Conservation (phyloP, 352 stramenopile genomes). For the Pilasporangium apinafurcum region DNA sequence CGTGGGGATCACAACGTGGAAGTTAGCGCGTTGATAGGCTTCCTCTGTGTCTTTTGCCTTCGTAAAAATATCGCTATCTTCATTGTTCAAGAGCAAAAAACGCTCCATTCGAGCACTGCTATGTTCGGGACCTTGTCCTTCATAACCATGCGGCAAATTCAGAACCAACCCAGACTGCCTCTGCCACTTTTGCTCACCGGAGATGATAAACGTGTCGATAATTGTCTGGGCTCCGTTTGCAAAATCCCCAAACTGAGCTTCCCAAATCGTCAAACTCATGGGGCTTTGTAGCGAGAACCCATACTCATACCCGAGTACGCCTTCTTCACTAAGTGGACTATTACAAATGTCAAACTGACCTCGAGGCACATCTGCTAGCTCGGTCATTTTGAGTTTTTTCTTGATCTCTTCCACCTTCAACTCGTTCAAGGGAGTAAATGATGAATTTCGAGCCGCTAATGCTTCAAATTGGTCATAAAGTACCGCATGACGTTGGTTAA, state of each 20-base stretch:
- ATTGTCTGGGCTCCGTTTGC: slow-evolving; percentile 86
- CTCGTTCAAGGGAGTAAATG: slow-evolving; percentile 94
- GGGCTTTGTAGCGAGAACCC: slow-evolving; percentile 82
- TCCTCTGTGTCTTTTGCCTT: slow-evolving; percentile 17
- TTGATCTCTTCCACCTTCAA: slow-evolving; percentile 39
- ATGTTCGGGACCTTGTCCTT: slow-evolving; percentile 83
- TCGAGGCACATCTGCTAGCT: slow-evolving; percentile 27
- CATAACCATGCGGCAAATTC: slow-evolving; percentile 77
- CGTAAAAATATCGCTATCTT: slow-evolving; percentile 68
- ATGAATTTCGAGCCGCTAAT: slow-evolving; percentile 69
- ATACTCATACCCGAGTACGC: slow-evolving; percentile 84
- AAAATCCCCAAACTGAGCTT: slow-evolving; percentile 88
- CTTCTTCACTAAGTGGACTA: slow-evolving; percentile 76
- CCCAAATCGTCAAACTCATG: slow-evolving; percentile 87
- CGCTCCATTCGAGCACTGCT: slow-evolving; percentile 79
- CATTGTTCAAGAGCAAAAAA: slow-evolving; percentile 77
- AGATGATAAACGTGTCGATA: slow-evolving; percentile 83
- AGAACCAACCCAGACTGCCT: slow-evolving; percentile 87
- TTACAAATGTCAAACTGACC: slow-evolving; percentile 78
- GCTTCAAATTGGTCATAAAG: slow-evolving; percentile 85
- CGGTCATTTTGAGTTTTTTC: slow-evolving; percentile 25
- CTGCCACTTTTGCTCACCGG: slow-evolving; percentile 85
- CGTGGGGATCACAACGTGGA: slow-evolving; percentile 72
- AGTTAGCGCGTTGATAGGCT: slow-evolving; percentile 54
- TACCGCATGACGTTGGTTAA: slow-evolving; percentile 87